phyloP scores from a whole-genome alignment of 177 flowering plant genomes.

The Tripterygium wilfordii region DNA sequence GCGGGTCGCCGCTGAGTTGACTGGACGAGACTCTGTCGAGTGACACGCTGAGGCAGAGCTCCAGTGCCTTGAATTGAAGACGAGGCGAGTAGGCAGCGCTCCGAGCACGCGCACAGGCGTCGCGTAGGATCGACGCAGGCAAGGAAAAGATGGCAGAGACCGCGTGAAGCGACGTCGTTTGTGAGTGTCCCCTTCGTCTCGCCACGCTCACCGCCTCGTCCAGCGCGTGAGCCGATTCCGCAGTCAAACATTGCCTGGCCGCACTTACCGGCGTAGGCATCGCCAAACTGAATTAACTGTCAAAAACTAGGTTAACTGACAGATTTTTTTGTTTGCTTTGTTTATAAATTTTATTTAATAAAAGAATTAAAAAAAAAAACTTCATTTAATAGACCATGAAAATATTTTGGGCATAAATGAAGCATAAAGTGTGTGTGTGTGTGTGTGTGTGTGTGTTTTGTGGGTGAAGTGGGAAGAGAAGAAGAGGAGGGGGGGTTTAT shows the following conservation, averaged over 20 bases:
- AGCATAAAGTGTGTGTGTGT: too few species aligned
- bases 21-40: constrained; percentile 46
- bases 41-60: constrained; percentile 47
- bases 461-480: neutral
- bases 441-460: too few species aligned
- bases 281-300: constrained; percentile 10
- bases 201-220: constrained; percentile 66
- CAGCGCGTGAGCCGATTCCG: constrained; percentile 45
- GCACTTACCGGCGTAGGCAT: constrained; percentile 68
- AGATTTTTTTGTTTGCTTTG: neutral
- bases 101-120: constrained; percentile 51
- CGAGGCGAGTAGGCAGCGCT: constrained; percentile 44
- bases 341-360: neutral
- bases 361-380: too few species aligned
- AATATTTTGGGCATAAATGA: too few species aligned
- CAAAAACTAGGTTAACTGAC: too few species aligned
- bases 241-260: constrained; percentile 60
- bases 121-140: constrained; percentile 42
- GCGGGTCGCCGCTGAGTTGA: constrained; percentile 25
- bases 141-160: constrained; percentile 51
- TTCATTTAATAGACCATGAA: too few species aligned
- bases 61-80: constrained; percentile 53
- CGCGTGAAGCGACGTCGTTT: too few species aligned
- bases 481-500: neutral
- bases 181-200: constrained; percentile 46